These are phyloP conservation scores for Mitragyna speciosa DNA, from an alignment of 257 asterid genomes.

Conservation along the genomic window DNA sequence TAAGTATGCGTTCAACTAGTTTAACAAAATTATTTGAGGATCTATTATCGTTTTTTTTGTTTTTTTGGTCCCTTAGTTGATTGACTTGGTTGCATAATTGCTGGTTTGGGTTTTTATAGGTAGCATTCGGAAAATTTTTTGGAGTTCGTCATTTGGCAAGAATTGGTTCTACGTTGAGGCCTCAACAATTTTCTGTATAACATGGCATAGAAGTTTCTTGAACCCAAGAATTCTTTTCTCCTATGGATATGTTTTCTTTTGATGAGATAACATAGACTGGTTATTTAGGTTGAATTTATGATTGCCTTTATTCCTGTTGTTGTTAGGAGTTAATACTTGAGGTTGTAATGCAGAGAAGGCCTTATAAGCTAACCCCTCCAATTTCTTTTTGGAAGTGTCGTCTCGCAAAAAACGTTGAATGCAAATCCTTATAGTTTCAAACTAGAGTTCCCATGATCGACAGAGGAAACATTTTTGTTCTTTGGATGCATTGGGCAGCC, in stretches of 20 bases:
- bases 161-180: neutral
- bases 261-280: neutral
- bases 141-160: neutral
- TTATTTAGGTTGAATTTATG: too few species aligned
- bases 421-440: neutral
- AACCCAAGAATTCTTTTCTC: neutral
- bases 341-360: neutral
- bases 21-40: neutral
- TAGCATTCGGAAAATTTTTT: neutral
- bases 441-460: neutral
- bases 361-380: neutral
- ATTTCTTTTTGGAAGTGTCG: neutral
- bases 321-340: neutral
- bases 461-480: neutral
- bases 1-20: neutral
- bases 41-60: neutral
- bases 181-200: neutral
- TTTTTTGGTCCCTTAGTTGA: neutral
- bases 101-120: neutral
- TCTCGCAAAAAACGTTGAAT: neutral
- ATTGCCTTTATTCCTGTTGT: neutral
- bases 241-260: neutral
- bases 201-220: neutral
- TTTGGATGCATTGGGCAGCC: neutral
- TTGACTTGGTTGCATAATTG: neutral